phyloP scores from a whole-genome alignment of 23 red algal genomes.

The Gracilaria gracilis region DNA sequence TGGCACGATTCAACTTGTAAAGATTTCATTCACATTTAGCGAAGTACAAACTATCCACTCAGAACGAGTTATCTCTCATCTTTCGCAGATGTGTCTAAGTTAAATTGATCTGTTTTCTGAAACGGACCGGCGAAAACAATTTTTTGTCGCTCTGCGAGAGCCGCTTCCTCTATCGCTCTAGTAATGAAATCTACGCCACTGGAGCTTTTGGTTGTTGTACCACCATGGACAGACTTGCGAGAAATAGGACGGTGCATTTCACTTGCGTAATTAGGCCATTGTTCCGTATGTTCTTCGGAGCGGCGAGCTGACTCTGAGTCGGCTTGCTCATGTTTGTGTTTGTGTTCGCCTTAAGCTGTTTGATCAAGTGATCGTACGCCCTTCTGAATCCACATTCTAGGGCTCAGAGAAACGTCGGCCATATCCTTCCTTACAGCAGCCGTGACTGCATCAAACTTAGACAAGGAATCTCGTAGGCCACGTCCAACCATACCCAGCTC shows the following conservation, averaged over 20 bases:
- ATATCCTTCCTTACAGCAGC: conserved; percentile 40
- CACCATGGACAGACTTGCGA: neutral
- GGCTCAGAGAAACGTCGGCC: conserved; percentile 34
- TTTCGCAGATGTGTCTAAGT: neutral
- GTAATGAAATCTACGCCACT: conserved; percentile 62
- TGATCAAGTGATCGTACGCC: conserved; percentile 18
- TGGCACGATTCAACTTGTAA: conserved; percentile 32
- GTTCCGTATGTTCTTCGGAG: neutral
- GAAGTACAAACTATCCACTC: neutral
- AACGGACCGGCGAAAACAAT: conserved; percentile 5
- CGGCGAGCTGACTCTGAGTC: neutral
- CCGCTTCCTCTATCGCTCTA: conserved; percentile 57
- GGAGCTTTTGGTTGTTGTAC: neutral
- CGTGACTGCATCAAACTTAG: conserved; percentile 46
- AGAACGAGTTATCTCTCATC: neutral
- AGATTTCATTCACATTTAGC: conserved; percentile 29
- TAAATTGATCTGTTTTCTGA: neutral
- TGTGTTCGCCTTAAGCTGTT: neutral
- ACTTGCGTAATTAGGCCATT: neutral
- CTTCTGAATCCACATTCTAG: conserved; percentile 27
- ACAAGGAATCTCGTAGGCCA: conserved; percentile 51
- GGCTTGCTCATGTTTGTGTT: neutral
- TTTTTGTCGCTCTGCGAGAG: conserved; percentile 41
- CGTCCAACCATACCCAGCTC: neutral
- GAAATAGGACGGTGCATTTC: neutral